These are phyloP conservation scores for Candida ulmi DNA, from an alignment of 805 yeast genomes.

Conservation along the genomic window DNA sequence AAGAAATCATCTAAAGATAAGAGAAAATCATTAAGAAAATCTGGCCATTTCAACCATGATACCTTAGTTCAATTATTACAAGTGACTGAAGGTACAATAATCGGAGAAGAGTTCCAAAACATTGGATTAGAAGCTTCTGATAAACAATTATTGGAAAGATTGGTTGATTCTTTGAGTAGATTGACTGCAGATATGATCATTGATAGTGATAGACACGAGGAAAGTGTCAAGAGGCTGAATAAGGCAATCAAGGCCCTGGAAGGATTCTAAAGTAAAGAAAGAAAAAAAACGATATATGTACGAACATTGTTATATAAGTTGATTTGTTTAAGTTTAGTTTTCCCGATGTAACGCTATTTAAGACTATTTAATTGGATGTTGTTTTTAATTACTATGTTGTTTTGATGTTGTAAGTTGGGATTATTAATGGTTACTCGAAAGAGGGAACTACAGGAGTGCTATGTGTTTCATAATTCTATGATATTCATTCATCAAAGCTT, in stretches of 20 bases:
- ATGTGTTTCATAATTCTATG: too few species aligned
- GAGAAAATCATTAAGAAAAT: conserved; percentile 1
- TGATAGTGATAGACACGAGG: conserved; percentile 74
- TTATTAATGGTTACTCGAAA: background rate
- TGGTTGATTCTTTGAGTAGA: conserved; percentile 79
- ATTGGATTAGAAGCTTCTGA: conserved; percentile 72
- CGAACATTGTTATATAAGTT: too few species aligned
- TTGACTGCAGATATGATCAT: conserved; percentile 87
- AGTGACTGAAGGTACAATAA: conserved; percentile 35
- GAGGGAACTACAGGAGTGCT: background rate
- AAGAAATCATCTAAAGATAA: conserved; percentile 1
- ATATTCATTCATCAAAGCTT: too few species aligned
- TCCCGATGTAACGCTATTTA: too few species aligned
- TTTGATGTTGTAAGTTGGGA: background rate
- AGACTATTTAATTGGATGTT: background rate
- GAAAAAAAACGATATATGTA: too few species aligned
- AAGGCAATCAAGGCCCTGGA: conserved; percentile 83
- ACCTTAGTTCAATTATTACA: conserved; percentile 31
- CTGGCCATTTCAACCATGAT: conserved; percentile 23
- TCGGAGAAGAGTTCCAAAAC: conserved; percentile 60
- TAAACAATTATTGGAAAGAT: conserved; percentile 73
- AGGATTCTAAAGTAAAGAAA: conserved; percentile 66
- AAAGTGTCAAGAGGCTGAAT: conserved; percentile 74
- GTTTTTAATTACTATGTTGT: background rate
- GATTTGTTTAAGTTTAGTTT: too few species aligned